Percentiles rank a stretch among this genome's conserved stretches.
These are phyloP conservation scores for Verticillium alfalfae DNA, from an alignment of 2,329 filamentous ascomycete genomes.

Conservation along the genomic window DNA sequence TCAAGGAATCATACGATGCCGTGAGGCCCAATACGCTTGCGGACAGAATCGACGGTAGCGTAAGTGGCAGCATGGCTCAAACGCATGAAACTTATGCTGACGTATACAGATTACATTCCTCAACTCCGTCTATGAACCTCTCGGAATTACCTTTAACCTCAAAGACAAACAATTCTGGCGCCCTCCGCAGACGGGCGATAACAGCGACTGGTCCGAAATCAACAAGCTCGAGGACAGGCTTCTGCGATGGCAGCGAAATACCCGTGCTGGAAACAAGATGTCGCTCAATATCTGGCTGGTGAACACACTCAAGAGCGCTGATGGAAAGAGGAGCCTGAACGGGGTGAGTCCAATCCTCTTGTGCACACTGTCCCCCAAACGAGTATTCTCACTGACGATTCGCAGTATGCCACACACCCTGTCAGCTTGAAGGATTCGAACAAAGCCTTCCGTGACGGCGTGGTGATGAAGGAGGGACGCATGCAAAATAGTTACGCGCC, in stretches of 20 bases:
- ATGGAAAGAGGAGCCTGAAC: background rate
- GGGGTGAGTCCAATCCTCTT: background rate
- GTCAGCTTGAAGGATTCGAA: background rate
- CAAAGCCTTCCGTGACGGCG: background rate
- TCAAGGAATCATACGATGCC: background rate
- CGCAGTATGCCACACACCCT: background rate
- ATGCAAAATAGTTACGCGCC: background rate
- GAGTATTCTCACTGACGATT: background rate
- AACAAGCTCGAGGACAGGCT: background rate
- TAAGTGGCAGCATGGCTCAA: background rate
- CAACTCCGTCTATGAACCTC: background rate
- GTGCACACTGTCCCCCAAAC: background rate
- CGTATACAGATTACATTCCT: background rate
- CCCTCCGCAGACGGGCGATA: background rate
- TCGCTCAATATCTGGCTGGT: background rate
- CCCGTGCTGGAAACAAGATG: conserved; percentile 33
- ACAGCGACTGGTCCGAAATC: background rate
- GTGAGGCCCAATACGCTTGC: background rate
- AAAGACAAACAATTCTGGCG: background rate
- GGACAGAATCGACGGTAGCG: background rate
- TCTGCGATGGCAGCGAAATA: conserved; percentile 33
- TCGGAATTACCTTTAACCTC: background rate
- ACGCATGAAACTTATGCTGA: background rate
- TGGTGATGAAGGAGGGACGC: background rate
- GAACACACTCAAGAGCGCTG: background rate